Percentiles rank a stretch among this genome's conserved stretches.
phyloP scores from a whole-genome alignment of 179 eudicot genomes.

The Silene coronaria region DNA sequence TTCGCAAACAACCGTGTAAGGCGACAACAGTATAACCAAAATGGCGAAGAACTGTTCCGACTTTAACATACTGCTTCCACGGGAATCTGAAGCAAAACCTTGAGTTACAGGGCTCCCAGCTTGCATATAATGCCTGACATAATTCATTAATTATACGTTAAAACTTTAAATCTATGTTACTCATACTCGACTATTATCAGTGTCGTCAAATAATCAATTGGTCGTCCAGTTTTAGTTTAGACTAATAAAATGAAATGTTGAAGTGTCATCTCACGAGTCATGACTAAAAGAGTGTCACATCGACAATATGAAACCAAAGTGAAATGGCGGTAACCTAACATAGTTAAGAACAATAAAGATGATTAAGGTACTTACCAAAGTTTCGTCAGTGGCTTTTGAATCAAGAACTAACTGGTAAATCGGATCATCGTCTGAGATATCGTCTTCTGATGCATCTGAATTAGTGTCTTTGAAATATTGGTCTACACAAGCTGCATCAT shows the following conservation, averaged over 20 bases:
- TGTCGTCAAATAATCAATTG: too few species aligned
- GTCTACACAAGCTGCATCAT: slow-evolving; percentile 39
- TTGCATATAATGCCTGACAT: slow-evolving; percentile 43
- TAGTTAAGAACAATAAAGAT: neutral
- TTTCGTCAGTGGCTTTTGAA: slow-evolving; percentile 40
- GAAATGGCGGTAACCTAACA: too few species aligned
- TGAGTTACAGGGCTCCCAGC: slow-evolving; percentile 46
- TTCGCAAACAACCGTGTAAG: slow-evolving; percentile 42
- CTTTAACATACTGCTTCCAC: slow-evolving; percentile 43
- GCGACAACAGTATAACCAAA: slow-evolving; percentile 46
- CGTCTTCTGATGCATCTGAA: slow-evolving; percentile 21
- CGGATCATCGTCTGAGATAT: slow-evolving; percentile 33
- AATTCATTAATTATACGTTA: neutral
- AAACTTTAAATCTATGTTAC: neutral
- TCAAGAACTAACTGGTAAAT: slow-evolving; percentile 39
- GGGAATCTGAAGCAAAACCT: slow-evolving; percentile 35
- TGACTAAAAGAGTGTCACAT: too few species aligned
- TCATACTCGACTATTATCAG: neutral
- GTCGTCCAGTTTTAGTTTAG: neutral
- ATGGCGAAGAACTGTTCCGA: slow-evolving; percentile 44
- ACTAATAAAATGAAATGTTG: neutral
- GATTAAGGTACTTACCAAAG: slow-evolving; percentile 28
- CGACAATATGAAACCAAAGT: too few species aligned
- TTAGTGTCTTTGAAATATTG: slow-evolving; percentile 34
- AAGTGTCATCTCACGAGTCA: too few species aligned